Base-by-base conservation (phyloP, 371 early-diverging fungal species). In the Edhazardia aedis region DNA sequence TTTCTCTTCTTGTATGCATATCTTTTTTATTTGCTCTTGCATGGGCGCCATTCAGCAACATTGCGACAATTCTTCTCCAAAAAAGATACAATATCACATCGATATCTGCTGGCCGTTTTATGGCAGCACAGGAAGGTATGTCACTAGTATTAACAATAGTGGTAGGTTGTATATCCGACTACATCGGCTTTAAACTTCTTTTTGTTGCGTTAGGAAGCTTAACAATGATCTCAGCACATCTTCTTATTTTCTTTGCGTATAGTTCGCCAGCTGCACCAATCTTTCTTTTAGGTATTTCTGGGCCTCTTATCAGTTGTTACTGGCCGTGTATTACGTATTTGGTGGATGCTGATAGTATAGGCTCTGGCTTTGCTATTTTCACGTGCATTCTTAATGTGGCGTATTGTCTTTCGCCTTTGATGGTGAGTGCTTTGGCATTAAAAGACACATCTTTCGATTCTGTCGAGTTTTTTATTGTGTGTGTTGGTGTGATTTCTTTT, bases 311-410 rank as follows among this genome's bases (percentile, higher is more conserved):
- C 23, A 52, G 55, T 18, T 67, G 63, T 45, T 62, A 64, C 48
- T 66, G 70, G 70, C 65, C 67, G 1, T 70, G 70, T 54, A 59
- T 63, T n/a, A 61, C 67, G 6, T 39, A 50, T 24, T 47, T 70
- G 4, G 53, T 64, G 2, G 62, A 61, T 19, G 58, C 54, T 7
- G 57, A 55, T 19, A 56, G 45, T 9, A 27, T 70, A 16, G 36
- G 51, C 11, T 52, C 51, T n/a, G 64, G 63, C 23, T 57, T 70
- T 46, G 62, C 63, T 27, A 47, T 59, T 19, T 43, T 70, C 4
- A 59, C 46, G 1, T 66, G 67, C 38, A 51, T 57, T 0, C 19
- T 64, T 16, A 70, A 70, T 49, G 18, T 63, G 4, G 63, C 70
- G 22, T 70, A 55, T 55, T 56, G 61, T 1, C 14, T 64, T 27